Evolutionary conservation across 352 stramenopile genomes (phyloP).

Genomic region (Globisporangium lucens): DNA sequence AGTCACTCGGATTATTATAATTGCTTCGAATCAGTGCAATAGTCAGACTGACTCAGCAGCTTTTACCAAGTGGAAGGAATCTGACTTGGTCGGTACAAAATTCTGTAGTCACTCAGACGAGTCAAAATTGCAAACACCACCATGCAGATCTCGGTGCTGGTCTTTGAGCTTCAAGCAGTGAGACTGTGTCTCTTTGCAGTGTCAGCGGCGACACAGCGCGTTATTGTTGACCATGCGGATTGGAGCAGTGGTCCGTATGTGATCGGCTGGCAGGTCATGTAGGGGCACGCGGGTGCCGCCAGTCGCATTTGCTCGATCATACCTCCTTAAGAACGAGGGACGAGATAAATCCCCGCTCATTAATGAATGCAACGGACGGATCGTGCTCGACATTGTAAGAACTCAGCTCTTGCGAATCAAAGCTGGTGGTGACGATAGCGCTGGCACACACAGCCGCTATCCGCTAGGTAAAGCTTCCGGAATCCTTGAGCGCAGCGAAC

Average conservation of each 20-base stretch:
- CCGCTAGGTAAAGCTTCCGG: background rate
- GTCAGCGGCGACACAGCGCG: background rate
- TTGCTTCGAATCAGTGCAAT: background rate
- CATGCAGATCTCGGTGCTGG: background rate
- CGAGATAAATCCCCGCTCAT: too few species aligned
- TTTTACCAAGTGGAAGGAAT: background rate
- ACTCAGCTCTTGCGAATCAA: background rate
- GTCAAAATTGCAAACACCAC: background rate
- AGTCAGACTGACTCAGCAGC: background rate
- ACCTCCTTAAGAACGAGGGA: too few species aligned
- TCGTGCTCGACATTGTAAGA: background rate
- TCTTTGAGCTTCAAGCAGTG: background rate
- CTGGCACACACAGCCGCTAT: background rate
- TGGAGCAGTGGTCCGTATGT: background rate
- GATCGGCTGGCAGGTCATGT: background rate
- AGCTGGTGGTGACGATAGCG: background rate
- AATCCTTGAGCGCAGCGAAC: background rate
- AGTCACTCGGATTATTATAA: background rate
- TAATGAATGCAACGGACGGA: background rate
- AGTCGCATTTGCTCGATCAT: too few species aligned
- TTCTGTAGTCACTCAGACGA: background rate
- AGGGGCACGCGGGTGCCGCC: background rate
- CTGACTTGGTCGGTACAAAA: background rate
- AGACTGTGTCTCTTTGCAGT: background rate
- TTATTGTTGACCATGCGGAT: background rate